Percentiles rank a stretch among this genome's conserved stretches.
phyloP scores from a whole-genome alignment of 2,329 filamentous ascomycete genomes.

The Orbilia quercus region DNA sequence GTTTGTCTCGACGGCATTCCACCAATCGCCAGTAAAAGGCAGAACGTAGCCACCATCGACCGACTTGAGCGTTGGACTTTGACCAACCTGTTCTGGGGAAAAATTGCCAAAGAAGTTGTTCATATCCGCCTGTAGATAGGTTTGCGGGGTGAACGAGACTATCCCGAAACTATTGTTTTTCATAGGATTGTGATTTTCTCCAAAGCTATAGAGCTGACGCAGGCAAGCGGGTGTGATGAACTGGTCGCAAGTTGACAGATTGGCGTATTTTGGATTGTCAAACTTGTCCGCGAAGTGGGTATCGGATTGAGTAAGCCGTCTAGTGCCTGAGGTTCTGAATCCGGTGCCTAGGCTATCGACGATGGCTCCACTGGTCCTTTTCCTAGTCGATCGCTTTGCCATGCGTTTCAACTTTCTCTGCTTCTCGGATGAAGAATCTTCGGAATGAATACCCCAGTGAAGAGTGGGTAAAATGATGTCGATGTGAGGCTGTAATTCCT shows the following conservation, averaged over 20 bases:
- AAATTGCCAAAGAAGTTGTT: slow-evolving; percentile 67
- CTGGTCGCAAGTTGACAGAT: slow-evolving; percentile 64
- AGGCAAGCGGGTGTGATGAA: slow-evolving; percentile 71
- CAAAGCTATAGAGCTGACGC: slow-evolving; percentile 64
- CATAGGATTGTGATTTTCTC: slow-evolving; percentile 54
- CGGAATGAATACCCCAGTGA: slow-evolving; percentile 61
- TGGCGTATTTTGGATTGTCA: slow-evolving; percentile 32
- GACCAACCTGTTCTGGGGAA: slow-evolving; percentile 64
- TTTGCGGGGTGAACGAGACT: slow-evolving; percentile 68
- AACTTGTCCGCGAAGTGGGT: slow-evolving; percentile 30
- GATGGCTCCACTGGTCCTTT: slow-evolving; percentile 33
- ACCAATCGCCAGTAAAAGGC: slow-evolving; percentile 52
- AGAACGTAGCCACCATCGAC: slow-evolving; percentile 65
- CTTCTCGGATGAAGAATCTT: slow-evolving; percentile 32
- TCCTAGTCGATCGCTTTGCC: slow-evolving; percentile 25
- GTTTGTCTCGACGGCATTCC: slow-evolving; percentile 69
- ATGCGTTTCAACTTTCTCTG: slow-evolving; percentile 39
- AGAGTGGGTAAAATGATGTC: slow-evolving; percentile 65
- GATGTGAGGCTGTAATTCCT: slow-evolving; percentile 62
- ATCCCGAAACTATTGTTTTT: slow-evolving; percentile 68
- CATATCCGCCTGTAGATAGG: slow-evolving; percentile 68
- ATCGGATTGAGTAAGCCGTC: slow-evolving; percentile 35
- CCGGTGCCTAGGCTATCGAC: slow-evolving; percentile 43
- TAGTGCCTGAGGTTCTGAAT: slow-evolving; percentile 24
- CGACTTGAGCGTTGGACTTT: slow-evolving; percentile 65